Evolutionary conservation across 345 rosid species (phyloP).

Genomic region (Lepidium africanum): DNA sequence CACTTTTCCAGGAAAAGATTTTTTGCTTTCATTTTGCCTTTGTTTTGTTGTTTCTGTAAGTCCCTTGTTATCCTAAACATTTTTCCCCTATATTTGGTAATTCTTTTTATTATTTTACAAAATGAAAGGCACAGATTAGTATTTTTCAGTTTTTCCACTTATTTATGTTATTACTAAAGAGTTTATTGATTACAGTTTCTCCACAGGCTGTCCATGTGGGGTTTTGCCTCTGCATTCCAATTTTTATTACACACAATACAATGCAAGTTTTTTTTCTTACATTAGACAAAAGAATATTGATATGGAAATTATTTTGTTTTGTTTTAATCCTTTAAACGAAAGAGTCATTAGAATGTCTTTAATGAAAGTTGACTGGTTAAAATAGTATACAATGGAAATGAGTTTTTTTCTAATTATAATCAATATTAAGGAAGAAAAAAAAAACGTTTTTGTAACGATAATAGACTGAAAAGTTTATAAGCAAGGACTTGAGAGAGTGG

Average conservation of each 20-base stretch:
- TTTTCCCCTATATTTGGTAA: not conserved
- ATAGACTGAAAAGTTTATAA: not conserved
- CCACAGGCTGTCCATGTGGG: constrained; percentile 45
- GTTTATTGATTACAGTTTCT: too few species aligned
- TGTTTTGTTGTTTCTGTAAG: constrained; percentile 16
- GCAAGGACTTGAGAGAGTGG: not conserved
- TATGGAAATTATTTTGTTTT: not conserved
- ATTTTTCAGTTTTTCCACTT: not conserved
- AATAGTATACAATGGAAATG: not conserved
- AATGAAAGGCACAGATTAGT: not conserved
- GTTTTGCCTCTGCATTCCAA: not conserved
- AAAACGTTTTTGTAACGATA: not conserved
- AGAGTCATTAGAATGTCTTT: not conserved
- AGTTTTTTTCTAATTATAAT: not conserved
- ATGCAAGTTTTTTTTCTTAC: not conserved
- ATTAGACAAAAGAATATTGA: not conserved
- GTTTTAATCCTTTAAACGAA: not conserved
- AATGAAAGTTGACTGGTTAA: not conserved
- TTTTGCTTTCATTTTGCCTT: constrained; percentile 26
- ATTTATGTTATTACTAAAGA: not conserved
- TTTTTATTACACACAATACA: not conserved
- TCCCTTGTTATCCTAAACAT: not conserved
- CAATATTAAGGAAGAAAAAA: not conserved
- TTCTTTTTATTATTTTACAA: not conserved
- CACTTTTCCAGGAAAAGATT: constrained; percentile 29